Evolutionary conservation across 805 yeast genomes (phyloP).

Genomic region (Trichomonascus vanleenenianus): DNA sequence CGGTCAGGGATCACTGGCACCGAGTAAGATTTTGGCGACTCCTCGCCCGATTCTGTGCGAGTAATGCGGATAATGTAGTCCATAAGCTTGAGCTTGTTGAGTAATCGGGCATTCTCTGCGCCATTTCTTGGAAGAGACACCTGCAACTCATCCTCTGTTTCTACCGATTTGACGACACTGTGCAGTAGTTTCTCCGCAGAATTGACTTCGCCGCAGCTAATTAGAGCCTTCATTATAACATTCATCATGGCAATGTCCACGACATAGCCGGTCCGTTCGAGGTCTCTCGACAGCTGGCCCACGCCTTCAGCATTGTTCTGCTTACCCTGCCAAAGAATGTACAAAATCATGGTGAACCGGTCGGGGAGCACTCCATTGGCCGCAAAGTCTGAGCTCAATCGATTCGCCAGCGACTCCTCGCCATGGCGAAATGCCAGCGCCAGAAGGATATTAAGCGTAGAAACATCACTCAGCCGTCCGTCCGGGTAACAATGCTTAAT

Average conservation of each 20-base stretch:
- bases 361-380: constrained; percentile 21
- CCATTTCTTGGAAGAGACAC: too few species aligned
- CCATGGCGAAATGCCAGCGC: constrained; percentile 20
- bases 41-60: not conserved
- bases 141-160: too few species aligned
- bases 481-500: constrained; percentile 3
- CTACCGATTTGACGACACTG: too few species aligned
- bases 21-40: constrained; percentile 1
- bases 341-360: constrained; percentile 25
- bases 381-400: constrained; percentile 14
- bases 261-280: constrained; percentile 17
- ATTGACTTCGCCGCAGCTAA: constrained; percentile 17
- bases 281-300: constrained; percentile 11
- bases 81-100: constrained; percentile 12
- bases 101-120: constrained; percentile 6
- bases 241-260: constrained; percentile 23
- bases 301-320: constrained; percentile 10
- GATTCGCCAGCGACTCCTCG: constrained; percentile 15
- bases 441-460: constrained; percentile 26
- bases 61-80: constrained; percentile 11
- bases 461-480: constrained; percentile 9
- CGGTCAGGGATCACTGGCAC: constrained; percentile 17
- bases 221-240: constrained; percentile 18
- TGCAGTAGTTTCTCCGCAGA: constrained; percentile 19
- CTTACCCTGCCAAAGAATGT: constrained; percentile 17